Base-by-base conservation (phyloP, 257 asterid genomes). In the Capsicum pubescens region DNA sequence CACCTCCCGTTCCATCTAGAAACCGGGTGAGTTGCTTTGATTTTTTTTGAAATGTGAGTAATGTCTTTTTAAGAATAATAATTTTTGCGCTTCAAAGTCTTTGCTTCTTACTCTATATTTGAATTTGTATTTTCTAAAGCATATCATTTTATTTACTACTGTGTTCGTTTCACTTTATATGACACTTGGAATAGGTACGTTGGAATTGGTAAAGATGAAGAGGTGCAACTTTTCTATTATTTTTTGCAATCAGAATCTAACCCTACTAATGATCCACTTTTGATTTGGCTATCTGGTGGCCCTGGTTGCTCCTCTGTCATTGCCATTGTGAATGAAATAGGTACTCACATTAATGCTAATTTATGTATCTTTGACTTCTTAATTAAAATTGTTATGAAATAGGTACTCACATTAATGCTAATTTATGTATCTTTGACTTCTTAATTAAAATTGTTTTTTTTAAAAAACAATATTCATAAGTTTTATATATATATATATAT, bases 231-330 rank as follows among this genome's bases (percentile, higher is more conserved):
- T 1, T 89, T 87, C 79, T 88, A 90, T 54, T 88, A 85, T 69
- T 86, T 88, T 32, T 84, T 87, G 4, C 83, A 84, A 44, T 88
- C 91, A 0, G 85, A 78, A 3, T 70, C 88, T 0, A 46, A 82
- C 44, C 82, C 90, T 10, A 70, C 46, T 19, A 11, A 46, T 1
- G 92, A 89, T 44, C 92, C 90, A 68, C 76, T 89, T 12, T 13
- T 89, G 7, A 83, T 89, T 44, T 89, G 92, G 92, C 13, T 89
- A 54, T 86, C 86, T 36, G 92, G 92, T 8, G 92, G 92, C 12
- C 90, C 92, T n/a, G 90, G 92, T 19, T 87, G 92, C 71, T 70
- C 88, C 3, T 83, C 87, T 2, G 13, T 89, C 4, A 59, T 76
- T 48, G 91, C 67, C 3, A 52, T 90, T 12, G 44, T 86, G 2